Evolutionary conservation across 2,329 filamentous ascomycete species (phyloP).

Genomic region (Beauveria sp.): DNA sequence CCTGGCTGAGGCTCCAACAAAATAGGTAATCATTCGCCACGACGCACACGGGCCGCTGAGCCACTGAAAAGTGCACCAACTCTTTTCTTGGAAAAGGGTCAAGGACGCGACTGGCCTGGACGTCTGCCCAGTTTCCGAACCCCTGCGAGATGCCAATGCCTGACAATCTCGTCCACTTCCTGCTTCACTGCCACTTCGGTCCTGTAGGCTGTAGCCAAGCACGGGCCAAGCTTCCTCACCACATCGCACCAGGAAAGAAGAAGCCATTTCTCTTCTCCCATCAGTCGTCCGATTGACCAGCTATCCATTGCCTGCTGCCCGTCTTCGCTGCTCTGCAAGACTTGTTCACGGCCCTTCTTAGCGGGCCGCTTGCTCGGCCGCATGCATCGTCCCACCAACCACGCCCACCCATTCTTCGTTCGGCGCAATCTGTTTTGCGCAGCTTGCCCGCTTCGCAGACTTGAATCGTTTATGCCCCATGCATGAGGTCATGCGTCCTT

Average conservation of each 20-base stretch:
- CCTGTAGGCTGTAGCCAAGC: neutral
- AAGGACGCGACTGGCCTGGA: too few relatives aligned
- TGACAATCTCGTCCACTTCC: neutral
- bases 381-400: neutral
- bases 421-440: neutral
- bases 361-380: neutral
- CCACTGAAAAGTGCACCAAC: neutral
- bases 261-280: neutral
- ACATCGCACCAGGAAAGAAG: neutral
- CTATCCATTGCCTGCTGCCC: neutral
- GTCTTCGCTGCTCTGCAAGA: neutral
- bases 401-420: neutral
- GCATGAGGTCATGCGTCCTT: neutral
- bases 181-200: neutral
- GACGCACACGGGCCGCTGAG: neutral
- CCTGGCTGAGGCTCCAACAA: neutral
- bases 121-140: neutral
- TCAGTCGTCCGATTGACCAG: neutral
- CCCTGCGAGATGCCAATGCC: neutral
- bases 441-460: neutral
- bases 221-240: neutral
- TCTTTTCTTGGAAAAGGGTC: too few relatives aligned
- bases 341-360: neutral
- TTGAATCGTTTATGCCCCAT: neutral
- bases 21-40: too few relatives aligned